Evolutionary conservation across 805 yeast genomes (phyloP), one percentile per base, ranked within the genome.

Genomic region (Torulaspora delbrueckii): DNA sequence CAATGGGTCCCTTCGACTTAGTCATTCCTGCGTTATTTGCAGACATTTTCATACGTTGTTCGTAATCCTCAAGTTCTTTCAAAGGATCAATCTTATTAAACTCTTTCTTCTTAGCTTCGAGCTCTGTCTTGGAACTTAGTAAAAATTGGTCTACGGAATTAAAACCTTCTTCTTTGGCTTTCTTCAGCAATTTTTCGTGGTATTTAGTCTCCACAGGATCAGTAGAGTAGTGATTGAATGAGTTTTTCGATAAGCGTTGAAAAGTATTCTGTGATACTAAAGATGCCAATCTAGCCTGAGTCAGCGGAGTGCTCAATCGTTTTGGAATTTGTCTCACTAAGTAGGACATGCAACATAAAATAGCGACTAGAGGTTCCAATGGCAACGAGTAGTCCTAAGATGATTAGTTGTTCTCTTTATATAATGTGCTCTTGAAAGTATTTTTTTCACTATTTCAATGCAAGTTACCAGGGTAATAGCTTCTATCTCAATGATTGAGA

Each of bases 1-100:
- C 67, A 18, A 75, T 60, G 8, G 65, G 55, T 34, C 49, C 56
- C 46, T 44, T 59, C 26, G 45, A 34, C 16, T 53, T 55, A 1
- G 56, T 52, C 12, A 30, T 19, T 8, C 46, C 40, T 4, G 48
- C 36, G 13, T 35, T 45, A 39, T 53, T 53, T 24, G 53, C 52
- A 49, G 50, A 52, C 61, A 39, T 57, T 42, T 52, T 58, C 47
- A 56, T 58, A 39, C 66, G 60, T 45, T 69, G 63, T 55, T 77
- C 77, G 52, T 70, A 73, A 33, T 76, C 79, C 52, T 81, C 84
- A n/a, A 84, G 66, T 49, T 82, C 86, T 41, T 75, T 70, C 53
- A 85, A 67, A 0, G 93, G 93, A 59, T 87, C 95, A 10, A 84
- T 66, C 45, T 72, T 77, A 59, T 72, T 74, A 57, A 84, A 69